These are phyloP conservation scores for Colletotrichum scovillei DNA, from an alignment of 2,329 filamentous ascomycete species.

Conservation along the genomic window DNA sequence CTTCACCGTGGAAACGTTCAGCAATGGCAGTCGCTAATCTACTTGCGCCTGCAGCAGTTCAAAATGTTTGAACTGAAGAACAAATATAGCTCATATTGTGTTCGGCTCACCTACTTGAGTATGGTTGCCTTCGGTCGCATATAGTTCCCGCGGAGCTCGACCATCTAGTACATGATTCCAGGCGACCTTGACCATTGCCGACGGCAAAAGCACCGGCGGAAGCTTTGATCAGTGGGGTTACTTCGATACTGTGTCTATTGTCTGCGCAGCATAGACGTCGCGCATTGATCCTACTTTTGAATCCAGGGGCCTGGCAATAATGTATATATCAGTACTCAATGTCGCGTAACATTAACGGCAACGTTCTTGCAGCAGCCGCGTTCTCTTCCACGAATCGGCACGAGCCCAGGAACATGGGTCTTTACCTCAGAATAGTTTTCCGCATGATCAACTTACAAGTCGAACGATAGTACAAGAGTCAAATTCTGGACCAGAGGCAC, in stretches of 20 bases:
- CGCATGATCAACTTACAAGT: neutral
- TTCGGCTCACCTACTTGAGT: neutral
- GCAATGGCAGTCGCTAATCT: neutral
- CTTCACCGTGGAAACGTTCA: neutral
- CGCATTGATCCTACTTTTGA: neutral
- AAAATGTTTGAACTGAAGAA: neutral
- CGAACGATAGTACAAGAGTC: neutral
- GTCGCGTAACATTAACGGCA: conserved; percentile 19
- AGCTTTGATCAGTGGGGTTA: neutral
- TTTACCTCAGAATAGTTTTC: neutral
- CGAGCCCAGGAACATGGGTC: neutral
- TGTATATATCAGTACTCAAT: neutral
- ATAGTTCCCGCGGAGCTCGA: neutral
- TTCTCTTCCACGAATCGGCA: conserved; percentile 23
- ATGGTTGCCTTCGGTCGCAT: conserved; percentile 15
- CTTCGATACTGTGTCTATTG: neutral
- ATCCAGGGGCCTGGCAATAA: neutral
- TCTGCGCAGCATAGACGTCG: neutral
- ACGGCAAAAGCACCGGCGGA: neutral
- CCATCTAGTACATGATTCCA: neutral
- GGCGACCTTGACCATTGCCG: neutral
- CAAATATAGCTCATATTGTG: neutral
- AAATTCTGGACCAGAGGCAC: neutral
- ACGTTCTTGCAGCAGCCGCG: neutral
- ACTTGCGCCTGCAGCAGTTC: neutral